A percentile compares a stretch with the other conserved stretches of the same genome.
Conservation (phyloP, 768 basidiomycete genomes). For the Leucocoprinus sp. region DNA sequence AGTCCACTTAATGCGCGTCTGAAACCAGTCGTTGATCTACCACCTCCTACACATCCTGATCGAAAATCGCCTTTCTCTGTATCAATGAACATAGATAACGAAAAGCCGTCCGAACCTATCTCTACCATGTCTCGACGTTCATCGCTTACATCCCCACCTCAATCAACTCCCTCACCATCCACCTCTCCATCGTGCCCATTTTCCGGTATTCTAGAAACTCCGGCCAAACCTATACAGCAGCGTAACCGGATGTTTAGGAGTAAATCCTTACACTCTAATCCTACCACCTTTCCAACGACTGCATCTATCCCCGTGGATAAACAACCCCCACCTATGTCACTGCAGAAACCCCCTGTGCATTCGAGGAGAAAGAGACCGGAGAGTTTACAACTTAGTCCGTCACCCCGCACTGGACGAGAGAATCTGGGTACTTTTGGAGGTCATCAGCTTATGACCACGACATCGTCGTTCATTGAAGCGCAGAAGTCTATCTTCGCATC, state of each 20-base stretch:
- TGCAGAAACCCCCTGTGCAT: conserved; percentile 33
- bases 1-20: conserved; percentile 18
- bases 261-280: conserved; percentile 49
- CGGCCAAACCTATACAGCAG: conserved; percentile 16
- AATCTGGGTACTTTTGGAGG: too few species aligned
- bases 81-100: conserved; percentile 6
- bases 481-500: neutral
- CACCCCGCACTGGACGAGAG: too few species aligned
- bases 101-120: conserved; percentile 18
- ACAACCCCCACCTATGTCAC: conserved; percentile 1
- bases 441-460: too few species aligned
- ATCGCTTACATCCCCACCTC: neutral
- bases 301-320: conserved; percentile 19
- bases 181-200: neutral
- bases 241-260: conserved; percentile 37
- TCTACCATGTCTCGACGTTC: conserved; percentile 9
- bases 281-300: too few species aligned
- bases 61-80: conserved; percentile 25
- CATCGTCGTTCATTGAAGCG: neutral
- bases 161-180: conserved; percentile 1
- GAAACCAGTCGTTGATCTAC: conserved; percentile 10
- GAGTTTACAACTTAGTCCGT: conserved; percentile 48
- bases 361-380: conserved; percentile 44
- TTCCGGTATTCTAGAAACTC: conserved; percentile 12
- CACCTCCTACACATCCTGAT: conserved; percentile 48